Evolutionary conservation across 352 stramenopile genomes (phyloP), one percentile per base, ranked within the genome.

Genomic region (Globisporangium solare): DNA sequence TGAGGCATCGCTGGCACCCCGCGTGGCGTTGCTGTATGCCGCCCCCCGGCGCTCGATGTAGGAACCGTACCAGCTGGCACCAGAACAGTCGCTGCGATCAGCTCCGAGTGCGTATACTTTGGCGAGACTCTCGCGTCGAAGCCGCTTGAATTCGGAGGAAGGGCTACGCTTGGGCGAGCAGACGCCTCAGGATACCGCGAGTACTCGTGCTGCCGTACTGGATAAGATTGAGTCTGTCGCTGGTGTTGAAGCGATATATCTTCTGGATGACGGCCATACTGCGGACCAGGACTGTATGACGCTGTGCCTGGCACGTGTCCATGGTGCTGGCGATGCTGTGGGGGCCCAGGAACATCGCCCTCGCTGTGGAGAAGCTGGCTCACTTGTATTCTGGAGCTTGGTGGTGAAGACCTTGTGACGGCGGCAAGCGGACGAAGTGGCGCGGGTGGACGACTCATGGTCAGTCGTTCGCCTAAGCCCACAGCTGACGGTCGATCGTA

Each of bases 31-130:
- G 27, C 27, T 35, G 27, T 35, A 35, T 35, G 27, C 27, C 27
- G 27, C 27, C 6, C 27, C 27, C 27, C 27, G 27, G 27, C 27
- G 10, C 27, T 35, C 27, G 27, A 8, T 35, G 27, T 35, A 35
- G 48, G 27, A n/a, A 18, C 0, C 4, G 14, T 24, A 27, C 32
- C 11, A 37, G 24, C 21, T 15, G 57, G 57, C 1, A 47, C 57
- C 32, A 63, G 12, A 10, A 58, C 57, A 13, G 41, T 52, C 41
- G 41, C 57, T 11, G 57, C 57, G 10, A 53, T 57, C 27, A 57
- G 42, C 42, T 63, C 57, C 11, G 57, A 53, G 49, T 20, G 53
- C 21, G 57, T 48, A 17, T 63, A 63, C 49, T 52, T 56, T 22
- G 57, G 41, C 2, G 35, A 8, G 18, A 27, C 27, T 35, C 27